Conservation (phyloP, 148 eudicot genomes). For the Selenicereus undatus region DNA sequence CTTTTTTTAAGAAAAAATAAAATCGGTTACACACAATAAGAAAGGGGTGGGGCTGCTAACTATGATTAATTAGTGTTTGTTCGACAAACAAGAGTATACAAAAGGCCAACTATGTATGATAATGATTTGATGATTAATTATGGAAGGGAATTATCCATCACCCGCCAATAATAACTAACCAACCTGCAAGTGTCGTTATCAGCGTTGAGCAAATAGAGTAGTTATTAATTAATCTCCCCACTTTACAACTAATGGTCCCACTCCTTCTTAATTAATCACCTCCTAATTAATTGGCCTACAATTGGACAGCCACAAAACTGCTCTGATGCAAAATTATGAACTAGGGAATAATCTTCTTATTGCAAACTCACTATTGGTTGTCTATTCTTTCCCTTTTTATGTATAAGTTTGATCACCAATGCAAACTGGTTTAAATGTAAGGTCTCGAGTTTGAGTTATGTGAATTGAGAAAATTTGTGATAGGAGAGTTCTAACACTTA, state of each 20-base stretch:
- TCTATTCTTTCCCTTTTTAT: not conserved
- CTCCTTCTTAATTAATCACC: not conserved
- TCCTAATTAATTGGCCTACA: not conserved
- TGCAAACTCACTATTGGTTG: not conserved
- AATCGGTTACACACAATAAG: not conserved
- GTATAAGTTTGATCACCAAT: not conserved
- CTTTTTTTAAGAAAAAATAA: no score
- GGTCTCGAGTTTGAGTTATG: no score
- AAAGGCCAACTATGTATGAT: constrained; percentile 1
- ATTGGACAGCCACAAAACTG: not conserved
- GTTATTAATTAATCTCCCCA: constrained; percentile 13
- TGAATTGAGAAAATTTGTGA: no score
- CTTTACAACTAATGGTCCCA: constrained; percentile 22
- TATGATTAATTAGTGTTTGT: no score
- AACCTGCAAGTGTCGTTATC: constrained; percentile 23
- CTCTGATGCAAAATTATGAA: not conserved
- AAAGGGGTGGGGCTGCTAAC: no score
- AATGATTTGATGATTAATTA: not conserved
- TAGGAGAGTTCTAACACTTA: no score
- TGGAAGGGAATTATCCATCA: not conserved
- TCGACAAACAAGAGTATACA: not conserved
- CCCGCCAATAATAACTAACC: constrained; percentile 16
- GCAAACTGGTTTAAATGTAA: no score
- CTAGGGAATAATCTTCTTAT: not conserved
- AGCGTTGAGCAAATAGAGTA: not conserved